A percentile compares a stretch with the other conserved stretches of the same genome.
Conservation (phyloP, 805 yeast genomes). For the Candida namnaoensis region DNA sequence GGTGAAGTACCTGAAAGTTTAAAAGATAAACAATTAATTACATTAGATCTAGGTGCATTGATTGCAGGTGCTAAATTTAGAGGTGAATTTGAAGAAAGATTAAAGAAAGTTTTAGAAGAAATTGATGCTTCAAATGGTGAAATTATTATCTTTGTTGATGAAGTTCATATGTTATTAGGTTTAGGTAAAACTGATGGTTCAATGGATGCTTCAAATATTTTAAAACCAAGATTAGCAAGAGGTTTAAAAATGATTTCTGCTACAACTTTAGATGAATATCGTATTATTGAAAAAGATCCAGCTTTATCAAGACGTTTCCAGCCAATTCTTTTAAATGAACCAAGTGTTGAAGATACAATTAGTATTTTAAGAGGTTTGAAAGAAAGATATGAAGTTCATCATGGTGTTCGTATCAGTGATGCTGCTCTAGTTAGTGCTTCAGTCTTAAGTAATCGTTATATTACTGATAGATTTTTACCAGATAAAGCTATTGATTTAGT, state of each 20-base stretch:
- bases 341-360: constrained; percentile 84
- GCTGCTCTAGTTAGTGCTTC: constrained; percentile 93
- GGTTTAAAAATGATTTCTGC: constrained; percentile 96
- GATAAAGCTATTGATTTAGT: constrained; percentile 96
- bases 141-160: constrained; percentile 82
- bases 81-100: constrained; percentile 92
- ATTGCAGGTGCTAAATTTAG: constrained; percentile 94
- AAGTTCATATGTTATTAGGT: constrained; percentile 82
- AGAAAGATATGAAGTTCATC: constrained; percentile 93
- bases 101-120: constrained; percentile 75
- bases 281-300: constrained; percentile 92
- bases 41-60: constrained; percentile 81
- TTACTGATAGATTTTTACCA: constrained; percentile 85
- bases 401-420: constrained; percentile 92
- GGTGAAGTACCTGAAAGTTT: constrained; percentile 94
- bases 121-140: constrained; percentile 71
- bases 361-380: constrained; percentile 89
- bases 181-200: constrained; percentile 92
- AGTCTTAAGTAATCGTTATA: constrained; percentile 78
- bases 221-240: constrained; percentile 90
- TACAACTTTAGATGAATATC: constrained; percentile 90
- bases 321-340: constrained; percentile 79
- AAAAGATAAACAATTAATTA: constrained; percentile 75
- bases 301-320: constrained; percentile 93
- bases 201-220: constrained; percentile 88